Conservation (phyloP, 257 asterid species). For the Salvia miltiorrhiza region DNA sequence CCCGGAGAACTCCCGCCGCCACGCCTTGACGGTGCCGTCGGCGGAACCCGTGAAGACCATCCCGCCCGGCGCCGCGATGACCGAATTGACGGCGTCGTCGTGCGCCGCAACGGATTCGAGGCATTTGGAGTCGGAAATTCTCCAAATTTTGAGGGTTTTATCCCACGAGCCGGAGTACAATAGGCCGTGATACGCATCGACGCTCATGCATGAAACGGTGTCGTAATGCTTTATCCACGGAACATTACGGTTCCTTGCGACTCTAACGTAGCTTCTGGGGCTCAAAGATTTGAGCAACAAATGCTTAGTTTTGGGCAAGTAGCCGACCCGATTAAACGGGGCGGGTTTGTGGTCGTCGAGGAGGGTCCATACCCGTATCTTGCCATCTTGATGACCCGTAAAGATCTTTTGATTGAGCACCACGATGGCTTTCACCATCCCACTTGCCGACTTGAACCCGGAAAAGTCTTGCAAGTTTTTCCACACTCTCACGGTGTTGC, state of each 20-base stretch:
- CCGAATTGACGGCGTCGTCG: slow-evolving; percentile 66
- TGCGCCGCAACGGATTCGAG: slow-evolving; percentile 69
- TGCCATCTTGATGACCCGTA: slow-evolving; percentile 85
- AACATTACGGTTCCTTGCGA: slow-evolving; percentile 35
- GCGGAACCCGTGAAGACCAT: slow-evolving; percentile 79
- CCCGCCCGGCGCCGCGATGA: slow-evolving; percentile 47
- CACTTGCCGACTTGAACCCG: slow-evolving; percentile 68
- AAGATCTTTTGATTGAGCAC: slow-evolving; percentile 44
- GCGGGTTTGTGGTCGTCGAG: slow-evolving; percentile 13
- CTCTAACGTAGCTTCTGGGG: slow-evolving; percentile 54
- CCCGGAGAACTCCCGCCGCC: slow-evolving; percentile 63
- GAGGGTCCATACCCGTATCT: slow-evolving; percentile 67
- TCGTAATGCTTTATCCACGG: slow-evolving; percentile 78
- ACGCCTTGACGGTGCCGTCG: slow-evolving; percentile 80
- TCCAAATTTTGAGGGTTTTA: slow-evolving; percentile 73
- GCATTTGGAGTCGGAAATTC: slow-evolving; percentile 66
- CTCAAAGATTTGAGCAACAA: slow-evolving; percentile 44
- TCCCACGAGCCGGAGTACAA: slow-evolving; percentile 91
- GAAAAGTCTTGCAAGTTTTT: slow-evolving; percentile 51
- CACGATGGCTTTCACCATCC: slow-evolving; percentile 72
- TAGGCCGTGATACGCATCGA: slow-evolving; percentile 48
- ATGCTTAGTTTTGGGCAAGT: slow-evolving; percentile 58
- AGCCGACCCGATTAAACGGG: slow-evolving; percentile 48
- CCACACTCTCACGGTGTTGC: slow-evolving; percentile 68
- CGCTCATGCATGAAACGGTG: slow-evolving; percentile 64